Evolutionary conservation across 257 asterid species (phyloP), one percentile per base, ranked within the genome.

Genomic region (Linaria vulgaris): DNA sequence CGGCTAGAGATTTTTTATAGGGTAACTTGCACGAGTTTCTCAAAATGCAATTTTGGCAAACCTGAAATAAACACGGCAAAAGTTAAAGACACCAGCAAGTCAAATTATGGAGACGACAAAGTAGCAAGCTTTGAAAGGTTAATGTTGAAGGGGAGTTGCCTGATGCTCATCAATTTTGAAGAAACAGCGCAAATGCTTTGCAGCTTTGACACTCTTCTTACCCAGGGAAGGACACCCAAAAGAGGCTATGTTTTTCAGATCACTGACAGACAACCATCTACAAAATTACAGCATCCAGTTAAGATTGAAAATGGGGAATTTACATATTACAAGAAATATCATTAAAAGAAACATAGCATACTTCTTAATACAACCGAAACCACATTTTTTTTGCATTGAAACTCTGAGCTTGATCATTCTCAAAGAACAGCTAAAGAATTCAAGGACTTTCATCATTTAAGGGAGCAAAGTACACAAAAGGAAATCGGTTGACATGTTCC

Each of bases 221-320:
- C 79, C 86, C 22, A 80, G 70, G 22, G 88, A 82, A 58, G 96
- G 96, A 64, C 98, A 91, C 24, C 98, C 98, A 43, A 88, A 84
- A 61, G 68, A 73, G 34, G 95, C 96, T 60, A 91, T 78, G 50
- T 56, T 77, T 74, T 85, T 86, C 76, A 91, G 80, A 80, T 88
- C 94, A 69, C 90, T 78, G 38, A 88, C 96, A 7, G 97, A 86
- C 67, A 88, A 71, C 98, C 97, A 86, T 81, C 98, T 91, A 65
- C 67, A 56, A 70, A 76, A 34, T 59, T 51, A 70, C 59, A 65
- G 74, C 58, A 69, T 68, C 59, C 51, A 61, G 30, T 53, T 30
- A 37, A 38, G 46, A 23, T 6, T 6, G 3, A 39, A 37, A 52
- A 27, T 21, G 20, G 21, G 17, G 64, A 59, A 51, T 6, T 27